Percentiles rank a stretch among this genome's conserved stretches.
Conservation (phyloP, 148 eudicot genomes). For the Fagopyrum tataricum region DNA sequence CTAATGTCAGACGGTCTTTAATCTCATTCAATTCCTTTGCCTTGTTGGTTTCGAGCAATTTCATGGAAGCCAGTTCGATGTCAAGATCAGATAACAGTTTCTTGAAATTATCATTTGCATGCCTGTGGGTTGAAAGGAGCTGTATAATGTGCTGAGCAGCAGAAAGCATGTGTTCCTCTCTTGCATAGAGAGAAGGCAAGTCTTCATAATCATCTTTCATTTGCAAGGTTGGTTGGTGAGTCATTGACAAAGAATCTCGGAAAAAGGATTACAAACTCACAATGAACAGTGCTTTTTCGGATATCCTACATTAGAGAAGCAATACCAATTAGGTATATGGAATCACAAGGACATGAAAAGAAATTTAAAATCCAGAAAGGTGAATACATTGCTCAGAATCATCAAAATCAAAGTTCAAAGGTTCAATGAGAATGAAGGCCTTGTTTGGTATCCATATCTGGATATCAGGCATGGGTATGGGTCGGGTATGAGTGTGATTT, state of each 20-base stretch:
- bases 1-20: slow-evolving; percentile 33
- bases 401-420: background rate
- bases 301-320: background rate
- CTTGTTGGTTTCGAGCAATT: slow-evolving; percentile 22
- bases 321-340: background rate
- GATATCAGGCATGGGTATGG: too few species aligned
- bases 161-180: slow-evolving; percentile 53
- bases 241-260: background rate
- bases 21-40: slow-evolving; percentile 20
- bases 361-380: background rate
- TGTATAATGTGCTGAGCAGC: slow-evolving; percentile 55
- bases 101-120: slow-evolving; percentile 48
- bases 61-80: slow-evolving; percentile 39
- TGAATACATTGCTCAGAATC: too few species aligned
- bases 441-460: too few species aligned
- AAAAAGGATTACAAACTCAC: background rate
- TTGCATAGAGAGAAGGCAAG: slow-evolving; percentile 20
- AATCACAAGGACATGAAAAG: background rate
- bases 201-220: slow-evolving; percentile 5
- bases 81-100: slow-evolving; percentile 58
- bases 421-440: background rate
- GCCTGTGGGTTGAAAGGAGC: slow-evolving; percentile 53
- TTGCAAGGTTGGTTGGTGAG: slow-evolving; percentile 6
- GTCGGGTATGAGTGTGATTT: too few species aligned
- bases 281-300: background rate